phyloP scores from a whole-genome alignment of 352 stramenopile genomes.

The Detonula confervacea region DNA sequence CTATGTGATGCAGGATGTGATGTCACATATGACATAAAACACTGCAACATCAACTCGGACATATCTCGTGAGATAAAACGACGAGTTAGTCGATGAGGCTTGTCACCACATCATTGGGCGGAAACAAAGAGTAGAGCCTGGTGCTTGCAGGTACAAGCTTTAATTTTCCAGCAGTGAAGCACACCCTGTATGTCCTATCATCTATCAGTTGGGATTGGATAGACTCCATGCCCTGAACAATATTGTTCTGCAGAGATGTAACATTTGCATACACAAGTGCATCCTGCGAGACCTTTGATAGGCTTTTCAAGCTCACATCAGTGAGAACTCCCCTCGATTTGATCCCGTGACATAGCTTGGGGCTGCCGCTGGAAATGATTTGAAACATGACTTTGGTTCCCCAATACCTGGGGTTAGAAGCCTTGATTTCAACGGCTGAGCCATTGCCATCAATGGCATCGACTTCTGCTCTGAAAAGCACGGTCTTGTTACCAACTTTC shows the following conservation, averaged over 20 bases:
- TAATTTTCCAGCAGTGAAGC: conserved; percentile 22
- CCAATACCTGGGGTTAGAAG: conserved; percentile 54
- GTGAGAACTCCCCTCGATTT: conserved; percentile 46
- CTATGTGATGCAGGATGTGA: no score
- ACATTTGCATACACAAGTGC: conserved; percentile 32
- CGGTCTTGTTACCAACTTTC: conserved; percentile 49
- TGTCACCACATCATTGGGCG: conserved; percentile 22
- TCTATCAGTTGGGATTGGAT: conserved; percentile 27
- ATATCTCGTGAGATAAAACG: no score
- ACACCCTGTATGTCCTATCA: conserved; percentile 28
- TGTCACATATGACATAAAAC: no score
- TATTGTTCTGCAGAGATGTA: conserved; percentile 39
- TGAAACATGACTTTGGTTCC: conserved; percentile 64
- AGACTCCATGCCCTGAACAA: conserved; percentile 39
- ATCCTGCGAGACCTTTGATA: conserved; percentile 21
- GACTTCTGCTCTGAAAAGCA: conserved; percentile 57
- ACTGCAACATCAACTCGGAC: no score
- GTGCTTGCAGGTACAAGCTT: conserved; percentile 26
- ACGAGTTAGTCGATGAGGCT: not conserved
- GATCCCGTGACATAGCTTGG: conserved; percentile 49
- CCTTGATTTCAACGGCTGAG: conserved; percentile 58
- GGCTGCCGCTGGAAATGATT: conserved; percentile 60
- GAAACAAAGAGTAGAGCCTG: conserved; percentile 23
- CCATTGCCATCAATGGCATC: conserved; percentile 56
- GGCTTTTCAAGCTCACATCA: conserved; percentile 27